Base-by-base conservation (phyloP, 1,284 basidiomycete species). In the Ustilago shanxiensis region DNA sequence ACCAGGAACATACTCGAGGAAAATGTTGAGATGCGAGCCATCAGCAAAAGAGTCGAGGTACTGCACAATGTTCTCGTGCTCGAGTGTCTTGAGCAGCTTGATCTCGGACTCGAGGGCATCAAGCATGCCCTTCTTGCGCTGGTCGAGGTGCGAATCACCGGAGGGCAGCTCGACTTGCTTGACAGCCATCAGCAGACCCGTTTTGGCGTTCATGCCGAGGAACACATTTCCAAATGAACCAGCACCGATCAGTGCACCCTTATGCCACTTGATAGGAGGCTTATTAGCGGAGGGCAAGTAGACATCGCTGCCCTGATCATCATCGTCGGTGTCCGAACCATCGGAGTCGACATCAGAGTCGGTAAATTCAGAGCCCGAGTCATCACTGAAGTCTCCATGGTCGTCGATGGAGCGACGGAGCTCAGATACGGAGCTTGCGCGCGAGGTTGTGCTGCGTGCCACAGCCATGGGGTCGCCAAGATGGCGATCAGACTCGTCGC, bases 1-100 rank as follows among this genome's bases (percentile, higher is more conserved):
- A 60, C 97, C 97, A 4, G 97, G 97, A 4, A 99, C 96, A 83
- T 99, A 99, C 87, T 99, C 96, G 77, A 99, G 88, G 89, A 99
- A 99, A 88, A 99, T 99, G 87, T 99, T 98, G 73, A 99, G 90
- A 85, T 91, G 92, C 1, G 77, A 67, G 18, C 75, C 78, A 50
- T 86, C 84, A 3, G 80, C 79, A 39, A 76, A 81, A 26, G 82
- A 84, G 71, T 85, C 84, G 53, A 96, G 91, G 83, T 99, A 99
- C 87, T 98, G 95, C 51, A 99, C 97, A 71, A 99, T 98, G 83
- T 98, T 98, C 64, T 93, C 93, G 85, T 99, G 97, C 82, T 98
- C 93, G 29, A 99, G 88, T 64, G 95, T 93, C 87, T 97, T 95
- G 74, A 99, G 89, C 9, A 99, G 89, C 87, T 96, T 97, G 71